Evolutionary conservation across 1,284 basidiomycete species (phyloP), one percentile per base, ranked within the genome.

Genomic region (Trichosporon inkin): DNA sequence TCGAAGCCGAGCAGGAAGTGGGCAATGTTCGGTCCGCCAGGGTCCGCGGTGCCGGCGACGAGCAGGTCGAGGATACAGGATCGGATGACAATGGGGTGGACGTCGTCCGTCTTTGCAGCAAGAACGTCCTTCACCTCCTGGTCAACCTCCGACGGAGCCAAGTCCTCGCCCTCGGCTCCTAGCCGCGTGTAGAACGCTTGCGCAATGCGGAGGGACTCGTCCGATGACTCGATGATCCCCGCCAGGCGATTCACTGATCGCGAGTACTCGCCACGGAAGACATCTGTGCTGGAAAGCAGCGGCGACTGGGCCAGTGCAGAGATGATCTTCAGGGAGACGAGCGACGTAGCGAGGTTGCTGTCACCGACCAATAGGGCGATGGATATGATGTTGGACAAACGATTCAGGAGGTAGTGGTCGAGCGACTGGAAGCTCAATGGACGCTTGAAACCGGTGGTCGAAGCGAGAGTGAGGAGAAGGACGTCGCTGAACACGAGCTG

Each of bases 401-500:
- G 83, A 71, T 89, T 92, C 3, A 91, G 85, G 58, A 94, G 81
- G 40, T 88, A 86, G 71, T 92, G 87, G 75, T 95, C 90, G 65
- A 95, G 83, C 10, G 67, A 67, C 56, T 73, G 68, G 49, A 74
- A 60, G 8, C 66, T 67, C n/a, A 70, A 57, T 0, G 75, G 75
- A 49, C 71, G 65, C 44, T 68, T 69, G 67, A 74, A 72, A 4
- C 69, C 68, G 16, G 68, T 49, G 1, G 70, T 66, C 47, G 92
- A 87, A 8, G 84, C 79, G 6, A 95, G 82, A 4, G 89, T 79
- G 2, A 93, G 90, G 11, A 96, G 80, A 49, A 97, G 84, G 16
- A 94, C 86, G 62, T 97, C 92, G 49, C 93, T 81, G 80, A 95
- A 98, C 55, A 91, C 83, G 56, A 90, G 86, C 74, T 98, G 93